A percentile compares a stretch with the other conserved stretches of the same genome.
Evolutionary conservation across 2,329 filamentous ascomycete genomes (phyloP).

Genomic region (Fusarium sp.): DNA sequence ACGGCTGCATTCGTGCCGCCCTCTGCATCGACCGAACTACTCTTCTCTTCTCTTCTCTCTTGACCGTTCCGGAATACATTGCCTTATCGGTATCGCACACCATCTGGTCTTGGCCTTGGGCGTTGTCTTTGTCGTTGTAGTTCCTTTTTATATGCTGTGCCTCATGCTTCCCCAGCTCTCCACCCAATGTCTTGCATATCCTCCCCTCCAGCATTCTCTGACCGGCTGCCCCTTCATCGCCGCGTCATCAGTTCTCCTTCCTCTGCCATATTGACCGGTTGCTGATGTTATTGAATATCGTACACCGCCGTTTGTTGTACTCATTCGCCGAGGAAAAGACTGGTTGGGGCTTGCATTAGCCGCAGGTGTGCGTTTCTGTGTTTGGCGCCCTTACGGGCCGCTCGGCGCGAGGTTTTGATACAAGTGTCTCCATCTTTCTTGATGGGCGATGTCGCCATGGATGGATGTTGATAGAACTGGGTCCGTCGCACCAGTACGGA

Average conservation of each 20-base stretch:
- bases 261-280: slow-evolving; percentile 22
- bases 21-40: slow-evolving; percentile 12
- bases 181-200: slow-evolving; percentile 38
- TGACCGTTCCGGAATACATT: not conserved
- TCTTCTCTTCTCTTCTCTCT: not conserved
- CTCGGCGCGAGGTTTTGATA: slow-evolving; percentile 31
- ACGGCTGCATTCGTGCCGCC: slow-evolving; percentile 18
- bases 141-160: slow-evolving; percentile 18
- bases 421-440: slow-evolving; percentile 30
- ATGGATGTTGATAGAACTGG: slow-evolving; percentile 19
- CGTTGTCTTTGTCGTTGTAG: not conserved
- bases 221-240: slow-evolving; percentile 30
- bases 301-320: slow-evolving; percentile 41
- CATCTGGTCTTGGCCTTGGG: not conserved
- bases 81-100: slow-evolving; percentile 11
- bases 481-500: slow-evolving; percentile 13
- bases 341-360: slow-evolving; percentile 39
- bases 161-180: slow-evolving; percentile 26
- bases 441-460: slow-evolving; percentile 35
- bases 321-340: slow-evolving; percentile 2
- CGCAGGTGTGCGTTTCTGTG: slow-evolving; percentile 18
- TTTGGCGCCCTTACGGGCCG: slow-evolving; percentile 30
- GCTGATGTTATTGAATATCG: slow-evolving; percentile 8
- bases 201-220: slow-evolving; percentile 36
- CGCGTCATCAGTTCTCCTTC: slow-evolving; percentile 16